Conservation (phyloP, 1,139 yeast species). For the Casaregolazyma suthepensis region DNA sequence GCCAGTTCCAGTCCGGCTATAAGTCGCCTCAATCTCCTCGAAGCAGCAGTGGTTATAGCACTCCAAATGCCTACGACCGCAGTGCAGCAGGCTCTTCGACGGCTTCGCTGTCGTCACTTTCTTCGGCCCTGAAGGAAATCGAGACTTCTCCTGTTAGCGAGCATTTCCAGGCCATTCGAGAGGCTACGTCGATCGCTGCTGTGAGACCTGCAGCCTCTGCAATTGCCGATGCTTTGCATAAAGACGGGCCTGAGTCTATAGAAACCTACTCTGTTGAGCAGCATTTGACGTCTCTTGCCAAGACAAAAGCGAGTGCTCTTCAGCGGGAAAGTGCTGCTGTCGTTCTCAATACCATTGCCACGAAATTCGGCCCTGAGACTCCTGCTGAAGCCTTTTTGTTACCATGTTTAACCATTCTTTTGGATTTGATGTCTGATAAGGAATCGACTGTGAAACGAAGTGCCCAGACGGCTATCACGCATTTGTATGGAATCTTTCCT, state of each 20-base stretch:
- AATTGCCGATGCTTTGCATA: conserved; percentile 45
- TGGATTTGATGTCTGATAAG: conserved; percentile 74
- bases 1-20: conserved; percentile 8
- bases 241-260: conserved; percentile 46
- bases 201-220: conserved; percentile 55
- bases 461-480: conserved; percentile 51
- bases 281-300: conserved; percentile 56
- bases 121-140: conserved; percentile 64
- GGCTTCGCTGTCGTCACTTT: conserved; percentile 65
- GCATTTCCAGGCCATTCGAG: conserved; percentile 49
- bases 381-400: conserved; percentile 63
- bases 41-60: conserved; percentile 9
- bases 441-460: conserved; percentile 81
- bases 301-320: conserved; percentile 66
- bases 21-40: conserved; percentile 6
- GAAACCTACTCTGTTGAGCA: conserved; percentile 62
- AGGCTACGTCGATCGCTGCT: conserved; percentile 56
- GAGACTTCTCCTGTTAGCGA: conserved; percentile 65
- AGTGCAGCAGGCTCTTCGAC: conserved; percentile 41
- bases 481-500: conserved; percentile 64
- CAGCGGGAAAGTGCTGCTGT: conserved; percentile 72
- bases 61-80: conserved; percentile 9
- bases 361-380: conserved; percentile 57
- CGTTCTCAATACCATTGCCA: conserved; percentile 61
- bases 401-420: conserved; percentile 47